Evolutionary conservation across 2,329 filamentous ascomycete species (phyloP).

Genomic region (Chrysoporthe puriensis): DNA sequence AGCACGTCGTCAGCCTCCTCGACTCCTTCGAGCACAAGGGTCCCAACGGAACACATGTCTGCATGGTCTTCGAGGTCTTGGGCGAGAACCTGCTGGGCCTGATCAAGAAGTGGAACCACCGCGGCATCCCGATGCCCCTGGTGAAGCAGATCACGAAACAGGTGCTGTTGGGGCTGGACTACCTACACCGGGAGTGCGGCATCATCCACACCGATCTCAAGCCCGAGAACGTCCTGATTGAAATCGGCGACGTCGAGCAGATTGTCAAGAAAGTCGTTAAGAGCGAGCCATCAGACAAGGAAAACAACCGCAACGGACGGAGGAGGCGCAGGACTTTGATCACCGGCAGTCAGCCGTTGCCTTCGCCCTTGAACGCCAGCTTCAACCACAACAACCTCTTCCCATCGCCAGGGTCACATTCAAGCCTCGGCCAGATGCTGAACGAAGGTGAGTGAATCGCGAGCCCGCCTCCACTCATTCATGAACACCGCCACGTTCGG

Average conservation of each 20-base stretch:
- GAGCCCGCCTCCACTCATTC: no score
- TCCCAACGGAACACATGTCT: slow-evolving; percentile 93
- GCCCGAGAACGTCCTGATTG: slow-evolving; percentile 96
- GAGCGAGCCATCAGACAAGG: slow-evolving; percentile 73
- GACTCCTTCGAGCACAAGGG: slow-evolving; percentile 98
- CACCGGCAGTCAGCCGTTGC: slow-evolving; percentile 93
- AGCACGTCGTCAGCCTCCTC: slow-evolving; percentile 92
- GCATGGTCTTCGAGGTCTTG: slow-evolving; percentile 98
- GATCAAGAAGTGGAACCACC: slow-evolving; percentile 98
- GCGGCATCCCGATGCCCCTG: slow-evolving; percentile 92
- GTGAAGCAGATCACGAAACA: slow-evolving; percentile 99
- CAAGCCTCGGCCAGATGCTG: slow-evolving; percentile 83
- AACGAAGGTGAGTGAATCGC: slow-evolving; percentile 67
- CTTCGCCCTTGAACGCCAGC: slow-evolving; percentile 89
- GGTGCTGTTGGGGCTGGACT: slow-evolving; percentile 91
- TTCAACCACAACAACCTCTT: slow-evolving; percentile 82
- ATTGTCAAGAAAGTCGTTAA: slow-evolving; percentile 97
- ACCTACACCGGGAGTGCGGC: slow-evolving; percentile 95
- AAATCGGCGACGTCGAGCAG: slow-evolving; percentile 98
- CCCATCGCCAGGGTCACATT: slow-evolving; percentile 64
- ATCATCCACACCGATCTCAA: slow-evolving; percentile 99
- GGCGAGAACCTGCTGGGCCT: slow-evolving; percentile 93
- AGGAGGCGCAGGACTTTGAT: slow-evolving; percentile 90
- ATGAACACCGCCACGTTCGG: not conserved
- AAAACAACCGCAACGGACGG: slow-evolving; percentile 89